Conservation (phyloP, 306 rosid species). For the Hippophae rhamnoides region DNA sequence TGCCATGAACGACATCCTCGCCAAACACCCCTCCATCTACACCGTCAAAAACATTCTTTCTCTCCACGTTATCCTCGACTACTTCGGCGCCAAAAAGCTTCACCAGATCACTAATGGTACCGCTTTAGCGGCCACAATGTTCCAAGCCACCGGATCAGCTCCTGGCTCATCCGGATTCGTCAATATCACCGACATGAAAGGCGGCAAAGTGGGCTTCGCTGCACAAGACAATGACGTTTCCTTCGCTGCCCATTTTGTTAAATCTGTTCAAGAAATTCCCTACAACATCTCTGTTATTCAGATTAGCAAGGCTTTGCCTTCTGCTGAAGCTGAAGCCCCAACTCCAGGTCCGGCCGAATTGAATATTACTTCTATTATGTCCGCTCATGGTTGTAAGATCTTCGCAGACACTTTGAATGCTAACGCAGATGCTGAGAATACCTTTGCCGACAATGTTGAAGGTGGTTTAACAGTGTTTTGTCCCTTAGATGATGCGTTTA, state of each 20-base stretch:
- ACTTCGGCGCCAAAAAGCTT: constrained; percentile 89
- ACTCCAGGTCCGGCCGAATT: constrained; percentile 48
- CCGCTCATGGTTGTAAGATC: constrained; percentile 61
- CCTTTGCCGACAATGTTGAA: constrained; percentile 31
- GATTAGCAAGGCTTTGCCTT: constrained; percentile 56
- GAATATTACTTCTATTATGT: constrained; percentile 53
- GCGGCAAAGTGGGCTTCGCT: constrained; percentile 76
- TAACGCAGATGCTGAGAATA: constrained; percentile 22
- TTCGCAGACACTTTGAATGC: constrained; percentile 52
- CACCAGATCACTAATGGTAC: constrained; percentile 97
- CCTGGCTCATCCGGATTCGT: constrained; percentile 71
- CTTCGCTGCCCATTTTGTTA: constrained; percentile 47
- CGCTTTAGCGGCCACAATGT: constrained; percentile 76
- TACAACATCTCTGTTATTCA: constrained; percentile 77
- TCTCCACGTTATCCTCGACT: constrained; percentile 82
- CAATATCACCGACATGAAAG: constrained; percentile 71
- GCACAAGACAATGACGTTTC: constrained; percentile 46
- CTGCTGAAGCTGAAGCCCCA: constrained; percentile 61
- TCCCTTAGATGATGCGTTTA: constrained; percentile 58
- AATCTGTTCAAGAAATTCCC: constrained; percentile 59
- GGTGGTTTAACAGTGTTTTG: constrained; percentile 77
- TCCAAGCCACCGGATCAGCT: constrained; percentile 76
- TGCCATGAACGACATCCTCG: constrained; percentile 60
- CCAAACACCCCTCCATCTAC: constrained; percentile 42
- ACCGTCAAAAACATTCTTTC: constrained; percentile 78